Percentiles rank a stretch among this genome's conserved stretches.
Evolutionary conservation across 176 grass and related monocot genomes (phyloP).

Genomic region (Thinopyrum elongatum): DNA sequence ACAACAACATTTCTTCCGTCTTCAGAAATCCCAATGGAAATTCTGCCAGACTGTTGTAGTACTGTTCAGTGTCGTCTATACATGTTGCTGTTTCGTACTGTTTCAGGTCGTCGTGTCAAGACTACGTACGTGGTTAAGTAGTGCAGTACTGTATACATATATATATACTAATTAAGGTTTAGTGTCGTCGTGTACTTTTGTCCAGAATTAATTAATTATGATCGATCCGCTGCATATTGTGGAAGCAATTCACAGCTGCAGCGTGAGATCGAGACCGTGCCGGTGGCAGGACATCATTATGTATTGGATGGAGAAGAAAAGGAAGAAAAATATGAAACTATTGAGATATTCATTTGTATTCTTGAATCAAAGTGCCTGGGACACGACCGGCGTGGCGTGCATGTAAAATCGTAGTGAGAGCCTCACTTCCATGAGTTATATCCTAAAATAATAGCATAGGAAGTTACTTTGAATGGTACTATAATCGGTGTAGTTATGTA

Average conservation of each 20-base stretch:
- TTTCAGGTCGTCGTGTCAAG: constrained; percentile 7
- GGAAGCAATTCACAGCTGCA: neutral
- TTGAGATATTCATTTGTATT: neutral
- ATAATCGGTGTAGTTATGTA: no score
- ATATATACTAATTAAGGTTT: neutral
- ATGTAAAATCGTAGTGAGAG: neutral
- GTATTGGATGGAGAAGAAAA: neutral
- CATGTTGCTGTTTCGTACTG: constrained; percentile 23
- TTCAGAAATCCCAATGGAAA: constrained; percentile 40
- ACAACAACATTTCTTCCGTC: constrained; percentile 24
- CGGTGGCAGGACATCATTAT: neutral
- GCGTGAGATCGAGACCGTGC: neutral
- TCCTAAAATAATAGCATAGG: no score
- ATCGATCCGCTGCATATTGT: constrained; percentile 18
- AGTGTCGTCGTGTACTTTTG: neutral
- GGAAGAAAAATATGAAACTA: no score
- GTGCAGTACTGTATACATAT: neutral
- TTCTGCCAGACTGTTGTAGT: constrained; percentile 19
- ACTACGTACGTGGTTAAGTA: neutral
- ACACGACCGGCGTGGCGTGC: neutral
- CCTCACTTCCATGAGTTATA: neutral
- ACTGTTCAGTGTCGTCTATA: constrained; percentile 27
- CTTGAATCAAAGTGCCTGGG: neutral
- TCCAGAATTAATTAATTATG: neutral
- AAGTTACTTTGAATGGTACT: no score